phyloP scores from a whole-genome alignment of 495 filamentous ascomycete genomes.

The Lentithecium fluviatile region DNA sequence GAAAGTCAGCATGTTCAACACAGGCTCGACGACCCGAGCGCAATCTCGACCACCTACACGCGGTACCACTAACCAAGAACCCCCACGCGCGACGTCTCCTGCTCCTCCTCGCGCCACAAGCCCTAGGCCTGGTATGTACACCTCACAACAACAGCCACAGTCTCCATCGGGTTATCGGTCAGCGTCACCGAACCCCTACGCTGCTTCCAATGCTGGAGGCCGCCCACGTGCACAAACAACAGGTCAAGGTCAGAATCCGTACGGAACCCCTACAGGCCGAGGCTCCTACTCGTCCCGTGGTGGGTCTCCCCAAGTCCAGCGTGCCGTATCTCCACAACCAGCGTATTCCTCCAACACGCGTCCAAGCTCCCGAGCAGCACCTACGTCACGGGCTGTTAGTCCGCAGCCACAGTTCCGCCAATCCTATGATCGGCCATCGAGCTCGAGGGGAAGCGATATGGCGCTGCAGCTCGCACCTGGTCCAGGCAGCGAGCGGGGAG shows the following conservation, averaged over 20 bases:
- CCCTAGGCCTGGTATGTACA: slow-evolving; percentile 47
- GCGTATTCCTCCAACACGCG: slow-evolving; percentile 18
- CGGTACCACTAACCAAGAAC: slow-evolving; percentile 24
- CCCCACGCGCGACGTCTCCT: slow-evolving; percentile 39
- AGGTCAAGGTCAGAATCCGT: slow-evolving; percentile 46
- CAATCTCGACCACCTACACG: slow-evolving; percentile 31
- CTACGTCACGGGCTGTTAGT: slow-evolving; percentile 26
- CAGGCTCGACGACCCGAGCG: slow-evolving; percentile 39
- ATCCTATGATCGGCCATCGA: slow-evolving; percentile 59
- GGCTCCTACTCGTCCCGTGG: slow-evolving; percentile 55
- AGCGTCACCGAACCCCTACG: slow-evolving; percentile 53
- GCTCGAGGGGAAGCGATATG: slow-evolving; percentile 64
- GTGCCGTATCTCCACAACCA: slow-evolving; percentile 50
- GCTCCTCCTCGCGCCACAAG: slow-evolving; percentile 36
- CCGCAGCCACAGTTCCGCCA: slow-evolving; percentile 35
- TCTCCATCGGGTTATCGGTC: slow-evolving; percentile 12
- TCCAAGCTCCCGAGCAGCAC: slow-evolving; percentile 22
- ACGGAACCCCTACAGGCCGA: slow-evolving; percentile 48
- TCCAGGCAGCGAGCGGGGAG: slow-evolving; percentile 44
- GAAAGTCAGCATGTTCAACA: slow-evolving; percentile 74
- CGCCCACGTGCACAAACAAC: slow-evolving; percentile 1
- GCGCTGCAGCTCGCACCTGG: slow-evolving; percentile 71
- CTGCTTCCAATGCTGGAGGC: slow-evolving; percentile 35
- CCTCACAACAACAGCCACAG: not conserved
- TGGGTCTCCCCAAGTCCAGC: slow-evolving; percentile 40